Evolutionary conservation across 2,329 filamentous ascomycete species (phyloP).

Genomic region (Penicillium sp.): DNA sequence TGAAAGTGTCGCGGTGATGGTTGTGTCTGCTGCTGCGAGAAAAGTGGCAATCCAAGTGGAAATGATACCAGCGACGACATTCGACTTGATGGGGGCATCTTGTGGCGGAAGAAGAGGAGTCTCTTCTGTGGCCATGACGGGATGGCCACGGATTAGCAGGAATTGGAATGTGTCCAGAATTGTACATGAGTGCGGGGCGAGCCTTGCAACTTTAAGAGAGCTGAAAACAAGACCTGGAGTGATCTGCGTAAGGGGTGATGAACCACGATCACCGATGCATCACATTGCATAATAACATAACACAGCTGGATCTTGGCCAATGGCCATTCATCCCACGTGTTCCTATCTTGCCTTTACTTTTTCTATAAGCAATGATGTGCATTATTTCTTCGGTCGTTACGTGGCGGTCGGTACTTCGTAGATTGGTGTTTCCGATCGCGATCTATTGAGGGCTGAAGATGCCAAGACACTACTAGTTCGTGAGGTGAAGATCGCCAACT

Average conservation of each 20-base stretch:
- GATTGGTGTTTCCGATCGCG: neutral
- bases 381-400: neutral
- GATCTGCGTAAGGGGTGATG: neutral
- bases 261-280: neutral
- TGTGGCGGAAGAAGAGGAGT: neutral
- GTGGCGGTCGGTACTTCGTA: neutral
- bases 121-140: neutral
- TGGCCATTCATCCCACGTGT: neutral
- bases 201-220: neutral
- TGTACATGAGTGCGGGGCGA: neutral
- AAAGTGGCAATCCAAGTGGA: conserved; percentile 17
- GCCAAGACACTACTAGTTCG: conserved; percentile 8
- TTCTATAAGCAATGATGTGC: neutral
- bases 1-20: conserved; percentile 15
- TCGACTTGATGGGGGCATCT: conserved; percentile 1
- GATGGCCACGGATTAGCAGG: neutral
- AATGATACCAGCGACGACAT: conserved; percentile 7
- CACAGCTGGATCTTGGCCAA: neutral
- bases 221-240: neutral
- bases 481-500: neutral
- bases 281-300: neutral
- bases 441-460: neutral
- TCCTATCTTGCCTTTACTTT: neutral
- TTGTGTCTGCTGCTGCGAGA: conserved; percentile 16
- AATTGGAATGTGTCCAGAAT: neutral